A percentile compares a stretch with the other conserved stretches of the same genome.
These are phyloP conservation scores for Russula foetens DNA, from an alignment of 768 basidiomycete genomes.

Conservation along the genomic window DNA sequence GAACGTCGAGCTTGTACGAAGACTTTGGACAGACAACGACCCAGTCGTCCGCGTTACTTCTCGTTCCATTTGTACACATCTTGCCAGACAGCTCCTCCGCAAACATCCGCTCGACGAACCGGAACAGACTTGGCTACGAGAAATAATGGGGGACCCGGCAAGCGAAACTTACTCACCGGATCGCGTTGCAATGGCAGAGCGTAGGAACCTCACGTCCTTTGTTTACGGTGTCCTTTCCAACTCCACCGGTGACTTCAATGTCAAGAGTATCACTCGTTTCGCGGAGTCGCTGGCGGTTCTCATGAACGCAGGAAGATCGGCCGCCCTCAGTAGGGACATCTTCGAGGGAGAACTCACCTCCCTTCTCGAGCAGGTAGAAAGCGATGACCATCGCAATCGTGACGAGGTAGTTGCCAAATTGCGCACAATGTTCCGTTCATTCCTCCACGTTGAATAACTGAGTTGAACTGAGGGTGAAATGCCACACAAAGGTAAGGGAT, in stretches of 20 bases:
- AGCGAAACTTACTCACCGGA: too few relatives aligned
- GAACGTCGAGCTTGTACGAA: neutral
- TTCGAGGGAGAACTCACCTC: neutral
- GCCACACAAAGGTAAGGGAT: too few relatives aligned
- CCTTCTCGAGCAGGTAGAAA: neutral
- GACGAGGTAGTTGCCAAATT: neutral
- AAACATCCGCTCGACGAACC: too few relatives aligned
- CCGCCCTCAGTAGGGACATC: neutral
- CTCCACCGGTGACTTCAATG: neutral
- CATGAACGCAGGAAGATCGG: neutral
- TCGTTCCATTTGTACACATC: neutral
- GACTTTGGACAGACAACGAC: neutral
- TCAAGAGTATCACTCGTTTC: neutral
- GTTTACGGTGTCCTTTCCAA: neutral
- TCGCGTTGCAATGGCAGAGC: too few relatives aligned
- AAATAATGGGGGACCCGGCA: too few relatives aligned
- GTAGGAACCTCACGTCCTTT: too few relatives aligned
- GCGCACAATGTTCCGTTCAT: neutral
- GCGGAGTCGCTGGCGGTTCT: constrained; percentile 1
- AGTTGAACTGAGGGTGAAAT: too few relatives aligned
- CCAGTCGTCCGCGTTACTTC: neutral
- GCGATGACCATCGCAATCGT: neutral
- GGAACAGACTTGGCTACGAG: too few relatives aligned
- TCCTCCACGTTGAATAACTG: neutral
- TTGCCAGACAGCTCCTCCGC: neutral